These are phyloP conservation scores for Ogataea populi-albae DNA, from an alignment of 805 yeast species.

Conservation along the genomic window DNA sequence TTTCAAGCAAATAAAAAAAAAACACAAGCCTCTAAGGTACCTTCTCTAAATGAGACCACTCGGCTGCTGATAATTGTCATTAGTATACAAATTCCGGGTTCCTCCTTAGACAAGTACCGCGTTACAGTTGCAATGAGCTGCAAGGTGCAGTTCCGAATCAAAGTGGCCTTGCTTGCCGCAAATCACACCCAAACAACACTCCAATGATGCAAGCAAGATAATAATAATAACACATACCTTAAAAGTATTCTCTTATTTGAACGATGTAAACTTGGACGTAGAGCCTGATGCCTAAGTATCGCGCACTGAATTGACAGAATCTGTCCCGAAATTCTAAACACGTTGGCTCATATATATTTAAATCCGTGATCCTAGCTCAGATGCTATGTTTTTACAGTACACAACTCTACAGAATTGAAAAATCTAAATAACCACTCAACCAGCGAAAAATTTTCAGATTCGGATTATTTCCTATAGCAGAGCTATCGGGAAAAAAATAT, in stretches of 20 bases:
- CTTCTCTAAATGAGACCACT: too few species aligned
- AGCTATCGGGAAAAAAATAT: not conserved
- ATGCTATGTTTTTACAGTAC: slow-evolving; percentile 4
- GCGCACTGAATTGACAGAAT: slow-evolving; percentile 2
- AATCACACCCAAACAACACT: too few species aligned
- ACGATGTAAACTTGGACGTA: slow-evolving; percentile 5
- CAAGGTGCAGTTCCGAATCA: too few species aligned
- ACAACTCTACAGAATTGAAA: slow-evolving; percentile 5
- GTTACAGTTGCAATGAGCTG: too few species aligned
- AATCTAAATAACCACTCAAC: slow-evolving; percentile 12
- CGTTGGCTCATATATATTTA: slow-evolving; percentile 1
- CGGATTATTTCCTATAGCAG: not conserved
- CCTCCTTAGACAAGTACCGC: too few species aligned
- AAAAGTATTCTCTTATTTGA: slow-evolving; percentile 8
- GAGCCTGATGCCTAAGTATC: slow-evolving; percentile 3
- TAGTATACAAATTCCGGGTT: too few species aligned
- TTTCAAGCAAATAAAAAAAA: slow-evolving; percentile 4
- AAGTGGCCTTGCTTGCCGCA: too few species aligned
- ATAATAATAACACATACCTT: not conserved
- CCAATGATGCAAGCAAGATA: too few species aligned
- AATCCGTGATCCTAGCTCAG: too few species aligned
- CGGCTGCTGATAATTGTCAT: too few species aligned
- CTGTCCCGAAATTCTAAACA: not conserved
- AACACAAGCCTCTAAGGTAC: slow-evolving; percentile 2
- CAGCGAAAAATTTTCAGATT: slow-evolving; percentile 14